Evolutionary conservation across 768 basidiomycete species (phyloP), one percentile per base, ranked within the genome.

Genomic region (Daedalea quercina): DNA sequence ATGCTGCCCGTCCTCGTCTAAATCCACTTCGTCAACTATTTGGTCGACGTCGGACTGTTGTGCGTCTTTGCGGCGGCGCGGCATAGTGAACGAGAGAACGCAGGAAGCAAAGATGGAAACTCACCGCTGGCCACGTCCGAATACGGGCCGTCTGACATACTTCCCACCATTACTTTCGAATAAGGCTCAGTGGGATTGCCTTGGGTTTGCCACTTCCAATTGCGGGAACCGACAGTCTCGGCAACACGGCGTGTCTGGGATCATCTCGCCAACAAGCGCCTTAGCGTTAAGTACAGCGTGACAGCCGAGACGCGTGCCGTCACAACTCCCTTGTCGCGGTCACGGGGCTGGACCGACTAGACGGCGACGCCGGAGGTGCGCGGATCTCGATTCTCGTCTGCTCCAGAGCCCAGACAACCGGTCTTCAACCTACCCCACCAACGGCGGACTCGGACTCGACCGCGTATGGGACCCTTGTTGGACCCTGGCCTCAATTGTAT

Each of bases 311-410:
- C 53, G 76, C 75, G 9, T 63, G 66, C 15, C 75, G 76, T 47
- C 75, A 78, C 57, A 57, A 77, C 35, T 73, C 73, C 28, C 28
- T 11, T 15, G 71, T 76, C 60, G 76, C 75, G 66, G 76, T 78
- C 53, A 71, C 73, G 33, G 74, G 77, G 13, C 70, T 72, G 42
- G 76, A 31, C 28, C 28, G 4, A 11, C 28, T 6, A 31, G 6
- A 11, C 28, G 6, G 28, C 28, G 28, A 4, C 28, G 11, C 28
- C 28, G 28, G 28, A 31, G 28, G 28, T 31, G 28, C 28, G 28
- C 28, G 28, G 28, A 31, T 31, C 28, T 31, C 28, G 28, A 31
- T 31, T 31, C 28, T 31, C 28, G 28, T 31, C 28, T 11, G 28
- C 11, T 31, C 28, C 28, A n/a, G n/a, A n/a, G n/a, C n/a, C n/a